phyloP scores from a whole-genome alignment of 345 rosid genomes.

The Lenwebbia sp. region DNA sequence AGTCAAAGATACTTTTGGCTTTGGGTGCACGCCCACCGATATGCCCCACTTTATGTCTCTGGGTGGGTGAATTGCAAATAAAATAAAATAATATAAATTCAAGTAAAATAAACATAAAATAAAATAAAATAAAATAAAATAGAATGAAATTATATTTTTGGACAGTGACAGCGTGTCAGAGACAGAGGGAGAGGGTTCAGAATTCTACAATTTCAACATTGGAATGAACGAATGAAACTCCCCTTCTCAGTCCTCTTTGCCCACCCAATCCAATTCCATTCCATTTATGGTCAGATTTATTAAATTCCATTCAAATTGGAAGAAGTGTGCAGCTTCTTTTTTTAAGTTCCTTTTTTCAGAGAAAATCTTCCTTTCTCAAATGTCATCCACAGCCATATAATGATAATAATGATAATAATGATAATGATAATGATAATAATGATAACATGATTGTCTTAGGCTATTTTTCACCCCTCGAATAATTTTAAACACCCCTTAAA shows the following conservation, averaged over 20 bases:
- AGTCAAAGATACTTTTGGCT: constrained; percentile 16
- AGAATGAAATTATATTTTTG: neutral
- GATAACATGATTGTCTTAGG: neutral
- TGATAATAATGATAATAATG: neutral
- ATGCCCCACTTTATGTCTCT: neutral
- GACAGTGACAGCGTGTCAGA: neutral
- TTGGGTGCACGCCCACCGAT: constrained; percentile 2
- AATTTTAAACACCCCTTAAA: neutral
- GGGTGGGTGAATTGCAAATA: neutral
- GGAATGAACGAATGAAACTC: neutral
- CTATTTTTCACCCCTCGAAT: neutral
- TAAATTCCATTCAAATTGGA: neutral
- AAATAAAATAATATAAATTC: no score
- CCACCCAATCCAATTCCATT: neutral
- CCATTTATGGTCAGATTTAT: neutral
- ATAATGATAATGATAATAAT: neutral
- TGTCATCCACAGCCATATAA: neutral
- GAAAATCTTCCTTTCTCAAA: neutral
- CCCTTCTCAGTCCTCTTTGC: no score
- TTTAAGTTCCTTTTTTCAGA: neutral
- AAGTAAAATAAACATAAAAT: fast-evolving
- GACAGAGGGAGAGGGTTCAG: constrained; percentile 2
- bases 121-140: no score
- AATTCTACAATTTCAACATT: constrained; percentile 11
- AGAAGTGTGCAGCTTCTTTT: neutral